Evolutionary conservation across 2,329 filamentous ascomycete genomes (phyloP).

Genomic region (Aspergillus calidoustus): DNA sequence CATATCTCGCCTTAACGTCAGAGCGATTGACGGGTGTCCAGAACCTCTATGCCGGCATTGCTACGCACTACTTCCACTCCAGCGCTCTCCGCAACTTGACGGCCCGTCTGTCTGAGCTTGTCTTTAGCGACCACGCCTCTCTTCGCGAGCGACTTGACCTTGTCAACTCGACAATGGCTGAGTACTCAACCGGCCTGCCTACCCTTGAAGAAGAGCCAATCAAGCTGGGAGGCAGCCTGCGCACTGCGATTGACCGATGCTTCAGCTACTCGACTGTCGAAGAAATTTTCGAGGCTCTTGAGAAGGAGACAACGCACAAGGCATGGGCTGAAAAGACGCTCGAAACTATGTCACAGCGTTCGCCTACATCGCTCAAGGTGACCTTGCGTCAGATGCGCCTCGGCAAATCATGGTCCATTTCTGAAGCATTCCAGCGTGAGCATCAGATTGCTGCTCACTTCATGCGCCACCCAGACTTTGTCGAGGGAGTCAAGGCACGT

Average conservation of each 20-base stretch:
- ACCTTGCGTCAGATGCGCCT: constrained; percentile 80
- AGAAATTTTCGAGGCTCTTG: constrained; percentile 72
- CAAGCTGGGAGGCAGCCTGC: constrained; percentile 69
- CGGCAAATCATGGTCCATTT: constrained; percentile 76
- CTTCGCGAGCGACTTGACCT: constrained; percentile 67
- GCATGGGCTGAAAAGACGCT: constrained; percentile 81
- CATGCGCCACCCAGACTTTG: constrained; percentile 91
- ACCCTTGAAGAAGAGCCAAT: constrained; percentile 63
- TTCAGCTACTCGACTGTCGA: constrained; percentile 70
- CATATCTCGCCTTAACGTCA: constrained; percentile 91
- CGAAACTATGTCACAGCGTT: constrained; percentile 74
- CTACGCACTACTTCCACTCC: constrained; percentile 95
- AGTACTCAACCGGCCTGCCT: constrained; percentile 86
- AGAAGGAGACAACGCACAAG: constrained; percentile 58
- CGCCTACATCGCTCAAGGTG: constrained; percentile 85
- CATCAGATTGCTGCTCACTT: constrained; percentile 82
- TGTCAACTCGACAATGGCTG: constrained; percentile 87
- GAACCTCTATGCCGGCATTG: constrained; percentile 86
- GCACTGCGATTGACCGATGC: constrained; percentile 82
- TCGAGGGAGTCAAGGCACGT: constrained; percentile 83
- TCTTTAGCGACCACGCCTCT: constrained; percentile 77
- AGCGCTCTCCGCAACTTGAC: constrained; percentile 81
- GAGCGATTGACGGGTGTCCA: constrained; percentile 81
- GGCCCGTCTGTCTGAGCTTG: constrained; percentile 82
- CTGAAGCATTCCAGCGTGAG: constrained; percentile 83